Evolutionary conservation across 1,284 basidiomycete species (phyloP), one percentile per base, ranked within the genome.

Genomic region (Ceratobasidium sp.): DNA sequence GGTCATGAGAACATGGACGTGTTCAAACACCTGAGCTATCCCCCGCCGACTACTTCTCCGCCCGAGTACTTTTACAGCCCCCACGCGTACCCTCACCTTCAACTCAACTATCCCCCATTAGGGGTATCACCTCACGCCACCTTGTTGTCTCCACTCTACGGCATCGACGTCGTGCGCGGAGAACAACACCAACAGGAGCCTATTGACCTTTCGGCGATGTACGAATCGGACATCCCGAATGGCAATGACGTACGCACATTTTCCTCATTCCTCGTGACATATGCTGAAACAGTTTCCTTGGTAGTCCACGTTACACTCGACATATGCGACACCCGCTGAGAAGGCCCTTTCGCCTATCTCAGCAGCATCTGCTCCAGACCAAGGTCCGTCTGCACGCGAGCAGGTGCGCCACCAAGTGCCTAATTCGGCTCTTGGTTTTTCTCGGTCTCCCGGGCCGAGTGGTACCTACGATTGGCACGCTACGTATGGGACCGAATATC

Each of bases 241-340:
- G n/a, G 57, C 5, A 18, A 73, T 73, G 41, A 62, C 35, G 70
- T 73, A 33, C 23, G 70, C 30, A 23, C 18, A 5, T 12, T 30
- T 7, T 57, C 6, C 30, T n/a, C 41, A 23, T 52, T 38, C 54
- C 55, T 18, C 23, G 27, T 16, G 57, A 10, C 41, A 46, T 23
- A 48, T 23, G 18, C 20, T 48, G 23, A 60, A 30, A 23, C 55
- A 57, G 23, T 27, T 20, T 33, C 33, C 23, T 30, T 38, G 27
- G 14, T 44, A 73, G 70, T 59, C 70, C 23, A 50, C 70, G 70
- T 50, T 73, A 73, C 70, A 73, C 70, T 73, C 70, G 70, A 73
- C 70, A 73, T 73, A 73, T 73, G 70, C 70, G 70, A 73, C 38
- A 46, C 35, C 30, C 20, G 50, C 70, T 62, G 70, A 57, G 57